Evolutionary conservation across 2,329 filamentous ascomycete genomes (phyloP).

Genomic region (Gremmenia infestans): DNA sequence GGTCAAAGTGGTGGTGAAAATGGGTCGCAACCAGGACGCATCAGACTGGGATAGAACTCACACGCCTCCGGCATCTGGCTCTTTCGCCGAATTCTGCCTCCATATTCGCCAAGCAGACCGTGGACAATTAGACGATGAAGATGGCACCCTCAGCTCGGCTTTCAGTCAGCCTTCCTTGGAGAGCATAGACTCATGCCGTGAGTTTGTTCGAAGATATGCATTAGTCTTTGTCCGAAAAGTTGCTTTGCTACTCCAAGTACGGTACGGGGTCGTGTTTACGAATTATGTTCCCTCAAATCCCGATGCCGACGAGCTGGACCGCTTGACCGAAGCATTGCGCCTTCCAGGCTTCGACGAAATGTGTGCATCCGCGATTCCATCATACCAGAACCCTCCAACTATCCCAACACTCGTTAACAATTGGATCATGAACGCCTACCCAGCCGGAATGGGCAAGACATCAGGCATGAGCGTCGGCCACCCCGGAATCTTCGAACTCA

Average conservation of each 20-base stretch:
- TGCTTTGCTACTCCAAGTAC: constrained; percentile 77
- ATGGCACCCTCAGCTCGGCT: constrained; percentile 36
- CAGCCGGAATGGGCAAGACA: not conserved
- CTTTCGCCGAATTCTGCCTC: constrained; percentile 25
- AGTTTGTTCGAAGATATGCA: constrained; percentile 73
- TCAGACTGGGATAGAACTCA: constrained; percentile 36
- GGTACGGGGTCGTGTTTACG: constrained; percentile 84
- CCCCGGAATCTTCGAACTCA: constrained; percentile 87
- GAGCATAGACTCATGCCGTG: constrained; percentile 46
- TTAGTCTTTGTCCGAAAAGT: constrained; percentile 86
- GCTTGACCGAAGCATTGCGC: constrained; percentile 70
- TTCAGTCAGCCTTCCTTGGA: constrained; percentile 53
- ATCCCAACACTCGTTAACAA: constrained; percentile 48
- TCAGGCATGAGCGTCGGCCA: constrained; percentile 50
- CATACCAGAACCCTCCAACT: constrained; percentile 19
- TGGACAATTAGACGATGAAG: constrained; percentile 1
- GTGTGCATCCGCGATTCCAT: constrained; percentile 38
- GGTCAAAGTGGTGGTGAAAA: constrained; percentile 67
- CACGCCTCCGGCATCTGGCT: constrained; percentile 6
- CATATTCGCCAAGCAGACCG: constrained; percentile 15
- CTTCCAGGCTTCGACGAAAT: constrained; percentile 77
- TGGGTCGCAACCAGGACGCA: constrained; percentile 49
- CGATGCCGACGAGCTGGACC: constrained; percentile 72
- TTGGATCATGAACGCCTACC: constrained; percentile 55
- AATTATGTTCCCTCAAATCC: constrained; percentile 58